Conservation (phyloP, 2,329 filamentous ascomycete species). For the Macrophomina phaseolina region DNA sequence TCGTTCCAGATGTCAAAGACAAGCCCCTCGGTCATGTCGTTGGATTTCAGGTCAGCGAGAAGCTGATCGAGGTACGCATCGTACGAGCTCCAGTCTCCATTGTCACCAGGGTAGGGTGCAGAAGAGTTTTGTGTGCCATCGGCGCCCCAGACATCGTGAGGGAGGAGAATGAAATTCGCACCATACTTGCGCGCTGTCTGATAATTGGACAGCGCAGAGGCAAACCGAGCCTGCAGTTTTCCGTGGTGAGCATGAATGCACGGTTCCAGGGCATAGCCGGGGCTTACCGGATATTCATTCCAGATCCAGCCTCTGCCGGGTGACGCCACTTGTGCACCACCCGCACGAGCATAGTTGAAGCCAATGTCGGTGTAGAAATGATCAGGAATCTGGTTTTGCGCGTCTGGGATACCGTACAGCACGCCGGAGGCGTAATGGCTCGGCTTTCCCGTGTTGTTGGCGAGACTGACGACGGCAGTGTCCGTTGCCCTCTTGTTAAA, state of each 20-base stretch:
- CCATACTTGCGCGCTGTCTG: constrained; percentile 49
- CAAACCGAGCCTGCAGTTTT: constrained; percentile 44
- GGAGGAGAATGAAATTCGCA: constrained; percentile 53
- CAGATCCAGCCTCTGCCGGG: constrained; percentile 49
- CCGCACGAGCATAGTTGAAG: constrained; percentile 49
- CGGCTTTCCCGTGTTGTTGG: constrained; percentile 40
- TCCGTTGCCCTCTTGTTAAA: constrained; percentile 26
- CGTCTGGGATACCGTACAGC: constrained; percentile 52
- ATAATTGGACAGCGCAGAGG: constrained; percentile 55
- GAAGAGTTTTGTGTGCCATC: constrained; percentile 49
- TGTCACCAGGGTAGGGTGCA: constrained; percentile 55
- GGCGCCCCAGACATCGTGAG: constrained; percentile 56
- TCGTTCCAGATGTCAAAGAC: constrained; percentile 62
- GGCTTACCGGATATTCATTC: constrained; percentile 31
- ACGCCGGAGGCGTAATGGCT: constrained; percentile 49
- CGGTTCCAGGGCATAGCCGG: no score
- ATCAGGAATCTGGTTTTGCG: constrained; percentile 46
- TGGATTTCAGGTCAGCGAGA: constrained; percentile 46
- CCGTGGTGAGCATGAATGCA: constrained; percentile 12
- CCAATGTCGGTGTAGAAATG: constrained; percentile 49
- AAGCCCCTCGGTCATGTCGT: constrained; percentile 45
- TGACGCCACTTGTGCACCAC: constrained; percentile 49
- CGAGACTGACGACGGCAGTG: constrained; percentile 38
- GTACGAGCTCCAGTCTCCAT: constrained; percentile 55
- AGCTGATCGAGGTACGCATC: constrained; percentile 52